A percentile compares a stretch with the other conserved stretches of the same genome.
Evolutionary conservation across 805 yeast species (phyloP).

Genomic region (Starmera caribaea): DNA sequence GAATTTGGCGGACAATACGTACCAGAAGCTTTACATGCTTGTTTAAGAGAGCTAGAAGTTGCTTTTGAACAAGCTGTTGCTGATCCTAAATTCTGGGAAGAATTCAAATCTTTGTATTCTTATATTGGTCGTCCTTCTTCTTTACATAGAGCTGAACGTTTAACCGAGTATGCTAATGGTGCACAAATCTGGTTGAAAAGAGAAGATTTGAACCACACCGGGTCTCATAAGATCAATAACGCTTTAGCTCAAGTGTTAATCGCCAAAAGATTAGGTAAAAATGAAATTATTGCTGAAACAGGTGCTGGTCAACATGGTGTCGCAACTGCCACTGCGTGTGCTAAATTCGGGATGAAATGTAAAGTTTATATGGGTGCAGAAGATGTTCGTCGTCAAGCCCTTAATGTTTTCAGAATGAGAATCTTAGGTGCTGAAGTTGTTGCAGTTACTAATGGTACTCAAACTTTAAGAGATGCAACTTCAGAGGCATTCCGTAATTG

Average conservation of each 20-base stretch:
- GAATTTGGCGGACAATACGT: slow-evolving; percentile 98
- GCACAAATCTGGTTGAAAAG: slow-evolving; percentile 96
- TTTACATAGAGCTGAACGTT: slow-evolving; percentile 82
- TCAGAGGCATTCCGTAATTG: slow-evolving; percentile 94
- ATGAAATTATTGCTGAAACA: slow-evolving; percentile 74
- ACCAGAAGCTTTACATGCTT: slow-evolving; percentile 91
- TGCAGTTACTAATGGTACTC: slow-evolving; percentile 89
- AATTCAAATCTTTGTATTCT: slow-evolving; percentile 71
- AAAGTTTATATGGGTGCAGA: slow-evolving; percentile 98
- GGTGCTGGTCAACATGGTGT: slow-evolving; percentile 96
- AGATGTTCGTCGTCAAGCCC: slow-evolving; percentile 96
- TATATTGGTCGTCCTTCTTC: slow-evolving; percentile 97
- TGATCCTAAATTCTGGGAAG: slow-evolving; percentile 91
- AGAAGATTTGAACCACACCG: slow-evolving; percentile 89
- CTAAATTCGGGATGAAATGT: slow-evolving; percentile 87
- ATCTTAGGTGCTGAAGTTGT: slow-evolving; percentile 93
- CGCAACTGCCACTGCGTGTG: slow-evolving; percentile 89
- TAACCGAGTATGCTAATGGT: slow-evolving; percentile 87
- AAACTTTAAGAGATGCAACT: slow-evolving; percentile 95
- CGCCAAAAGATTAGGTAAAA: slow-evolving; percentile 73
- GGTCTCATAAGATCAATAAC: slow-evolving; percentile 80
- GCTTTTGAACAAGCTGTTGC: slow-evolving; percentile 85
- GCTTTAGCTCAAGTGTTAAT: slow-evolving; percentile 75
- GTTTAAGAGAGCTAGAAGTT: slow-evolving; percentile 78
- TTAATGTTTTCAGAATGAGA: slow-evolving; percentile 95